These are phyloP conservation scores for Nannizziopsis arthrosporioides DNA, from an alignment of 2,329 filamentous ascomycete species.

Conservation along the genomic window DNA sequence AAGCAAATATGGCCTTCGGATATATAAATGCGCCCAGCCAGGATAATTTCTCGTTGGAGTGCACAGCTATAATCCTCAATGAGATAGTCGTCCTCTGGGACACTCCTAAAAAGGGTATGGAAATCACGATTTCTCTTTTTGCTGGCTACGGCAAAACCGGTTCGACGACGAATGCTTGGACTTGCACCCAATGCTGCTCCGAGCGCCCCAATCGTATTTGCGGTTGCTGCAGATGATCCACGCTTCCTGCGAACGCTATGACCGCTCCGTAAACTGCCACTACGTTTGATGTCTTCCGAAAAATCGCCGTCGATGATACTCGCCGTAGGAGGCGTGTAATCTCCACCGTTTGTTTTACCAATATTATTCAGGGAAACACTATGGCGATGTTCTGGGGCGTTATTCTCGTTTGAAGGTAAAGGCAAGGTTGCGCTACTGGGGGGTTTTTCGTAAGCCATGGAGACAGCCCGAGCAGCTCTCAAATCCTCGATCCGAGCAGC, in stretches of 20 bases:
- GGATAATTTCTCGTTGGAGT: constrained; percentile 84
- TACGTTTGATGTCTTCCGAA: constrained; percentile 45
- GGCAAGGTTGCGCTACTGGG: constrained; percentile 26
- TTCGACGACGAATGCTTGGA: constrained; percentile 59
- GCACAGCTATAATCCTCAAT: constrained; percentile 99
- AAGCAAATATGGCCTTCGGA: constrained; percentile 97
- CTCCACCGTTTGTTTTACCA: constrained; percentile 35
- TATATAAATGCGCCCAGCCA: constrained; percentile 87
- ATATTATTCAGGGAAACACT: constrained; percentile 15
- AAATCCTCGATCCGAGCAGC: constrained; percentile 48
- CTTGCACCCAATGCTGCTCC: constrained; percentile 54
- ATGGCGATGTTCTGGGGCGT: constrained; percentile 23
- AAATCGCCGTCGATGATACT: constrained; percentile 55
- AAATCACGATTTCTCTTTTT: constrained; percentile 96
- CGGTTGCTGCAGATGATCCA: constrained; percentile 65
- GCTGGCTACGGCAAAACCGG: constrained; percentile 89
- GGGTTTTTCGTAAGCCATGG: constrained; percentile 45
- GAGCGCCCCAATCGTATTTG: constrained; percentile 61
- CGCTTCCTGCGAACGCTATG: constrained; percentile 57
- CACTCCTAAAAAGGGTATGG: constrained; percentile 84
- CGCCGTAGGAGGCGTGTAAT: constrained; percentile 54
- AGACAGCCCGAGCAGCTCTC: constrained; percentile 49
- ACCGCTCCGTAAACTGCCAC: constrained; percentile 56
- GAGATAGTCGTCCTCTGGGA: constrained; percentile 93
- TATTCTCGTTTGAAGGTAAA: constrained; percentile 27